Base-by-base conservation (phyloP, 306 rosid genomes). In the Sphenostylis stenocarpa region DNA sequence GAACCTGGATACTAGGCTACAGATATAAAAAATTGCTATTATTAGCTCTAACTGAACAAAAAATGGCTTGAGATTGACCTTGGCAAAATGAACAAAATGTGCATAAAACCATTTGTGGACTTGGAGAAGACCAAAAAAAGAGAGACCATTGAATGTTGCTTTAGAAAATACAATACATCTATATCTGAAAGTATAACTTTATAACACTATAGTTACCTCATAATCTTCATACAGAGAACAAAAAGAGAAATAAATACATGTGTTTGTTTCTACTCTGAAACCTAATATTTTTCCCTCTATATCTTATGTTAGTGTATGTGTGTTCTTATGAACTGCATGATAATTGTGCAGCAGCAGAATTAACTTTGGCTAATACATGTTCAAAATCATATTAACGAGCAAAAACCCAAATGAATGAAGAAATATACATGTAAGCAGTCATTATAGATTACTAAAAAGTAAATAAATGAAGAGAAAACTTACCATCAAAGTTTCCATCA, bases 401-500 rank as follows among this genome's bases (percentile, higher is more conserved):
- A 77, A 52, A 39, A 6, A 28, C 43, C 10, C 31, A 67, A 23
- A 23, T 15, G 20, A 67, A 76, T 44, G 14, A 28, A 47, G 70
- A 36, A 47, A 79, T 7, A 38, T 16, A 68, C 62, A 48, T 57
- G 3, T 19, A 10, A 11, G 15, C 6, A 41, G 19, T 53, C 70
- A 43, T 44, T 34, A 52, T 28, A 75, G 58, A 61, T 41, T 19
- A 73, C 1, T 79, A 55, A 49, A 58, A 76, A 53, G 74, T 36
- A 28, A 44, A 21, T 6, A 4, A 4, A 69, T 41, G 45, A 55
- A 67, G 62, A 29, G 62, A 39, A 64, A 74, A 23, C 15, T 60
- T 88, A 92, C 99, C 99, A 68, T 95, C 99, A 68, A 87, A 95
- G 82, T 95, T 95, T 77, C 98, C 99, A 82, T 95, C 99, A 38